Evolutionary conservation across 306 rosid genomes (phyloP).

Genomic region (Luffa acutangula): DNA sequence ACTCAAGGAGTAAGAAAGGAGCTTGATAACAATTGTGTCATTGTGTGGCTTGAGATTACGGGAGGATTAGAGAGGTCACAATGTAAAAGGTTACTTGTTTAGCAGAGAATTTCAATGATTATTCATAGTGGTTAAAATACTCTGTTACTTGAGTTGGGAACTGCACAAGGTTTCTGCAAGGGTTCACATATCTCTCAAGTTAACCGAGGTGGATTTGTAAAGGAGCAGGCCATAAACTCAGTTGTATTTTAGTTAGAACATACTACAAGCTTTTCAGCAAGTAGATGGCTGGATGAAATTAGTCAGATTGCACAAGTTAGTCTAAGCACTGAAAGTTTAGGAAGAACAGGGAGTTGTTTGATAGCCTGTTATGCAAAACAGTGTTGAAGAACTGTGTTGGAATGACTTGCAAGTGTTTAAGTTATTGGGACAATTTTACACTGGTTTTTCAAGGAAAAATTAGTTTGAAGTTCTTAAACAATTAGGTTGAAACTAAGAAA

Average conservation of each 20-base stretch:
- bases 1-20: neutral
- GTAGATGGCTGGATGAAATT: neutral
- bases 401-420: neutral
- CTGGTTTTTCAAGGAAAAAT: neutral
- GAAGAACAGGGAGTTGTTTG: neutral
- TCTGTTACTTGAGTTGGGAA: neutral
- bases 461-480: neutral
- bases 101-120: neutral
- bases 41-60: neutral
- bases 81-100: neutral
- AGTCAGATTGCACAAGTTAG: neutral
- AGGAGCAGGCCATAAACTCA: neutral
- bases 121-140: neutral
- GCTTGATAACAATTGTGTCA: neutral
- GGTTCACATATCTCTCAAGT: neutral
- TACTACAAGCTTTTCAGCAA: neutral
- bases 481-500: neutral
- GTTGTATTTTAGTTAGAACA: neutral
- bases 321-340: too few species aligned
- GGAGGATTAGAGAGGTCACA: neutral
- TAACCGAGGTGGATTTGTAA: neutral
- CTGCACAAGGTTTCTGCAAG: neutral
- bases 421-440: neutral
- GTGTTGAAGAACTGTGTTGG: neutral
- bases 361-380: neutral